phyloP scores from a whole-genome alignment of 2,329 filamentous ascomycete species.

The Trichoderma atroviride region DNA sequence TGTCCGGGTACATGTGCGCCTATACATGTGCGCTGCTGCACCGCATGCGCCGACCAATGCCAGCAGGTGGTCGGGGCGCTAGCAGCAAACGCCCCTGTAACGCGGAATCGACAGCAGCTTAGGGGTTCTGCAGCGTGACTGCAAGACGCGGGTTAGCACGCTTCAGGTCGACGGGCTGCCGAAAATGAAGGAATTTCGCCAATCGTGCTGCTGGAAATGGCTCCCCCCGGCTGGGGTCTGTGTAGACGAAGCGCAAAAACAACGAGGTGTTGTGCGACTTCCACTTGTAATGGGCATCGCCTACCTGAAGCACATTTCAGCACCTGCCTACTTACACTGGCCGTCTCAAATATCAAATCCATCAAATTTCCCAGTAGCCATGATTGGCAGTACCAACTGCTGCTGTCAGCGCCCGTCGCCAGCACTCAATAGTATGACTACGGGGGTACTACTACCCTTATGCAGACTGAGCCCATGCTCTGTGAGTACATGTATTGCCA shows the following conservation, averaged over 20 bases:
- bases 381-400: not conserved
- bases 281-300: not conserved
- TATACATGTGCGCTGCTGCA: no score
- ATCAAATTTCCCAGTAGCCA: not conserved
- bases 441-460: not conserved
- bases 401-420: not conserved
- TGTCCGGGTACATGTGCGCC: no score
- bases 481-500: not conserved
- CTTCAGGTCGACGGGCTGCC: slow-evolving; percentile 7
- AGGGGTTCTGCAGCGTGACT: not conserved
- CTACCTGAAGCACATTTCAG: not conserved
- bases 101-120: slow-evolving; percentile 17
- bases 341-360: not conserved
- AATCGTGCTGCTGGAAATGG: slow-evolving; percentile 7
- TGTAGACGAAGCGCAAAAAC: not conserved
- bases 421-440: not conserved
- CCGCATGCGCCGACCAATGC: not conserved
- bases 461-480: not conserved
- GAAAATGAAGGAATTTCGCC: slow-evolving; percentile 16
- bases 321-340: not conserved
- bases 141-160: not conserved
- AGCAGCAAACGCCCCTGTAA: not conserved
- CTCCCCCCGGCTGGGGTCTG: not conserved
- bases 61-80: slow-evolving; percentile 8
- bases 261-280: not conserved